Conservation (phyloP, 2,329 filamentous ascomycete species). For the Cercospora sojina region DNA sequence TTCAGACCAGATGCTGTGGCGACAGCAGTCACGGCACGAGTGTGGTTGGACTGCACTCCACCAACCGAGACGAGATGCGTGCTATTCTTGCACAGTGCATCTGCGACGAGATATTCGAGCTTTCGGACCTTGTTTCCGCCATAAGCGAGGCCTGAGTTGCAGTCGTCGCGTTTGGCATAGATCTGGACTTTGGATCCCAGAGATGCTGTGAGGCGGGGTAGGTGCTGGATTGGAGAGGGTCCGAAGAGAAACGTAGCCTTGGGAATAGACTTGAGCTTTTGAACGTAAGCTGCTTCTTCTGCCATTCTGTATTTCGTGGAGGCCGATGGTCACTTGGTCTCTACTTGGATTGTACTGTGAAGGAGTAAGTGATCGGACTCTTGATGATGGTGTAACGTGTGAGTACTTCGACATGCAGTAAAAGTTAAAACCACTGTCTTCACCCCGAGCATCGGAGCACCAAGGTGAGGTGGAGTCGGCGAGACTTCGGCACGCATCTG, state of each 20-base stretch:
- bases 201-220: conserved; percentile 63
- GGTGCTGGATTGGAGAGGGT: conserved; percentile 65
- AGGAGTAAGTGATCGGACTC: background rate
- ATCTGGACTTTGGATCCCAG: conserved; percentile 58
- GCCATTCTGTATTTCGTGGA: background rate
- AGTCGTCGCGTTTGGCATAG: conserved; percentile 71
- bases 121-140: conserved; percentile 44
- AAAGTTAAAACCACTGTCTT: background rate
- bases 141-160: conserved; percentile 42
- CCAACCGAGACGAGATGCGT: conserved; percentile 41
- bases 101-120: conserved; percentile 41
- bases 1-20: conserved; percentile 38
- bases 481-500: background rate
- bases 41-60: conserved; percentile 42
- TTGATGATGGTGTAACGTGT: background rate
- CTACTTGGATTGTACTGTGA: background rate
- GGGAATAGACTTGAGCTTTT: conserved; percentile 50
- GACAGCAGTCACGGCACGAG: conserved; percentile 39
- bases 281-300: conserved; percentile 25
- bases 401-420: background rate
- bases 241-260: conserved; percentile 63
- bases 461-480: conserved; percentile 8
- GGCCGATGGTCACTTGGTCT: background rate
- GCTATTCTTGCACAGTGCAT: conserved; percentile 33
- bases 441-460: conserved; percentile 2